Evolutionary conservation across 2,329 filamentous ascomycete species (phyloP).

Genomic region (Bertia moriformis): DNA sequence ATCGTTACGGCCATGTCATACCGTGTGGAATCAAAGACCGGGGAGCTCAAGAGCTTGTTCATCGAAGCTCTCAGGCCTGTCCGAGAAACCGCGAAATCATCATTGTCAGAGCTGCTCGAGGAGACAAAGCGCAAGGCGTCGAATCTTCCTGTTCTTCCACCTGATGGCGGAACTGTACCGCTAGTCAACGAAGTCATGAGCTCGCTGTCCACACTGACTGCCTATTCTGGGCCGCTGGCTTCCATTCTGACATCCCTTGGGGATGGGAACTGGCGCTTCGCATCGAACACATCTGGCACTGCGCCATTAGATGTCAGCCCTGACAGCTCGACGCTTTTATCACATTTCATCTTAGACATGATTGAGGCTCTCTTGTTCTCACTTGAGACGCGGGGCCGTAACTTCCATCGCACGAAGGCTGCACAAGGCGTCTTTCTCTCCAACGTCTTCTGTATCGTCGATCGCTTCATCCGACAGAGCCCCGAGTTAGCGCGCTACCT

Average conservation of each 20-base stretch:
- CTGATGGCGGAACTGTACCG: conserved; percentile 45
- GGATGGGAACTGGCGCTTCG: conserved; percentile 49
- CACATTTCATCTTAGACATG: conserved; percentile 55
- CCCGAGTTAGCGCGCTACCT: background rate
- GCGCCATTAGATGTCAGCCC: conserved; percentile 50
- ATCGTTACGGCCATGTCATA: conserved; percentile 50
- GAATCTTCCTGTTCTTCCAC: conserved; percentile 39
- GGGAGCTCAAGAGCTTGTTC: conserved; percentile 50
- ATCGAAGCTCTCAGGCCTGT: conserved; percentile 54
- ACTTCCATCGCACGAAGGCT: conserved; percentile 44
- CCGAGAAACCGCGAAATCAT: conserved; percentile 55
- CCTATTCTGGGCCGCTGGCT: conserved; percentile 48
- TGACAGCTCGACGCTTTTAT: conserved; percentile 50
- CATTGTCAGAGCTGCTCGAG: conserved; percentile 47
- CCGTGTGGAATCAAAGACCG: conserved; percentile 48
- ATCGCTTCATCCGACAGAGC: conserved; percentile 1
- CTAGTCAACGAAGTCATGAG: conserved; percentile 53
- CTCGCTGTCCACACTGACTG: conserved; percentile 49
- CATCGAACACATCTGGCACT: conserved; percentile 27
- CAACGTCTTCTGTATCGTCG: conserved; percentile 45
- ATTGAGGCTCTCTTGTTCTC: conserved; percentile 49
- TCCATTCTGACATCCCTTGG: conserved; percentile 57
- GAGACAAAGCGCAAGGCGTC: conserved; percentile 44
- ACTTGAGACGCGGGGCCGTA: conserved; percentile 42
- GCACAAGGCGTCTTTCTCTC: conserved; percentile 54